phyloP scores from a whole-genome alignment of 202 grass and related monocot species.

The Panicum virgatum region DNA sequence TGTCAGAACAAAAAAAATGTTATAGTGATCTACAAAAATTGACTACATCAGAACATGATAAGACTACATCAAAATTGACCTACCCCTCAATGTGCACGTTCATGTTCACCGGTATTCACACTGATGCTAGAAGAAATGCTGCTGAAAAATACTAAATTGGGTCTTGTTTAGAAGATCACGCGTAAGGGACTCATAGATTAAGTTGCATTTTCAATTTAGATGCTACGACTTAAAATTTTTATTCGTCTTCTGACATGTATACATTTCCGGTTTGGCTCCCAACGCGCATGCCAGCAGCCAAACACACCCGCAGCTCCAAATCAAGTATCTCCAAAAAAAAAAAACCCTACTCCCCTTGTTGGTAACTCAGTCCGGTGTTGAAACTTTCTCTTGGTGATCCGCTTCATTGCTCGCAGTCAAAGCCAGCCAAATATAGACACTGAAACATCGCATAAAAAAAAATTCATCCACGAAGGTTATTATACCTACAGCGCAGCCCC shows the following conservation, averaged over 20 bases:
- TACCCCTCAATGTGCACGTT: no score
- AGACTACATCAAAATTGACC: no score
- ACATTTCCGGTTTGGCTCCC: background rate
- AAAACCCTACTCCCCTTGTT: background rate
- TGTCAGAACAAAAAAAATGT: no score
- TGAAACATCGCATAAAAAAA: background rate
- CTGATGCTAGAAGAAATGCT: no score
- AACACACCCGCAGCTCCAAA: background rate
- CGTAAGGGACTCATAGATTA: no score
- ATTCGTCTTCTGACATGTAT: background rate
- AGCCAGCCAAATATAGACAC: slow-evolving; percentile 40
- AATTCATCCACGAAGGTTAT: slow-evolving; percentile 19
- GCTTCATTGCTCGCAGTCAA: slow-evolving; percentile 30
- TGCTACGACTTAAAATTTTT: no score
- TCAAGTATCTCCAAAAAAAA: background rate
- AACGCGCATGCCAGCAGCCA: background rate
- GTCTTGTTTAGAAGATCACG: no score
- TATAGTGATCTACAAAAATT: no score
- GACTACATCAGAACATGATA: no score
- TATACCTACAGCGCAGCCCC: background rate
- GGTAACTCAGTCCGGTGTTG: slow-evolving; percentile 29
- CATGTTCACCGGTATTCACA: no score
- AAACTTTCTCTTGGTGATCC: slow-evolving; percentile 37
- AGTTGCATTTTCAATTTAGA: no score
- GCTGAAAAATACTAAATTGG: no score